Conservation (phyloP, 179 eudicot species). For the Nepenthes alata region DNA sequence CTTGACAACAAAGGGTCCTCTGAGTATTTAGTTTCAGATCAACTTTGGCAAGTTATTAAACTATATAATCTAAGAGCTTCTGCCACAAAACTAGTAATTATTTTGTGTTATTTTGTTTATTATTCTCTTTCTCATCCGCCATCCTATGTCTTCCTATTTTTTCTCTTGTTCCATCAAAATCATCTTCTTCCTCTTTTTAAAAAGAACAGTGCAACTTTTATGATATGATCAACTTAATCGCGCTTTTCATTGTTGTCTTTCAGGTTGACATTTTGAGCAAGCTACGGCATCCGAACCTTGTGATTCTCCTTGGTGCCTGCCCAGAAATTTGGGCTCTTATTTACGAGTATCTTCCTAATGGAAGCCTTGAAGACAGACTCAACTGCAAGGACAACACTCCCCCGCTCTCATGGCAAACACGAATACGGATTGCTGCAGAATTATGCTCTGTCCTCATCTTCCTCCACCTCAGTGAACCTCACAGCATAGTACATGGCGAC, state of each 20-base stretch:
- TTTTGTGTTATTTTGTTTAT: no score
- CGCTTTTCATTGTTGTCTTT: background rate
- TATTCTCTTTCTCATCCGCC: no score
- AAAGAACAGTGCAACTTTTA: no score
- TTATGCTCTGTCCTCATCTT: constrained; percentile 68
- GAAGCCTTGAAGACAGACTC: constrained; percentile 85
- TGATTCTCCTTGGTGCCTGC: constrained; percentile 75
- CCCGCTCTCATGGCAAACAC: constrained; percentile 65
- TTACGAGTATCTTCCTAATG: constrained; percentile 69
- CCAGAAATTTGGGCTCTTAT: constrained; percentile 48
- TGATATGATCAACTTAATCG: no score
- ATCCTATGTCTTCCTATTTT: no score
- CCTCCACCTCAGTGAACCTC: constrained; percentile 56
- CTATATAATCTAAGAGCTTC: no score
- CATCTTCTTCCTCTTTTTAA: no score
- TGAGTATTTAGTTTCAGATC: no score
- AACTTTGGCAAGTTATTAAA: no score
- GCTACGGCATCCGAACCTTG: constrained; percentile 68
- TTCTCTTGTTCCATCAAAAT: no score
- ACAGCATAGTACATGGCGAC: constrained; percentile 53
- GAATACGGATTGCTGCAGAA: constrained; percentile 67
- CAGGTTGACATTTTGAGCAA: constrained; percentile 73
- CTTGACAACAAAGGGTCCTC: no score
- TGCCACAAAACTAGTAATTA: no score
- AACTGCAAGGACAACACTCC: constrained; percentile 53